Percentiles rank a stretch among this genome's conserved stretches.
Evolutionary conservation across 257 asterid species (phyloP).

Genomic region (Capsicum rhomboideum): DNA sequence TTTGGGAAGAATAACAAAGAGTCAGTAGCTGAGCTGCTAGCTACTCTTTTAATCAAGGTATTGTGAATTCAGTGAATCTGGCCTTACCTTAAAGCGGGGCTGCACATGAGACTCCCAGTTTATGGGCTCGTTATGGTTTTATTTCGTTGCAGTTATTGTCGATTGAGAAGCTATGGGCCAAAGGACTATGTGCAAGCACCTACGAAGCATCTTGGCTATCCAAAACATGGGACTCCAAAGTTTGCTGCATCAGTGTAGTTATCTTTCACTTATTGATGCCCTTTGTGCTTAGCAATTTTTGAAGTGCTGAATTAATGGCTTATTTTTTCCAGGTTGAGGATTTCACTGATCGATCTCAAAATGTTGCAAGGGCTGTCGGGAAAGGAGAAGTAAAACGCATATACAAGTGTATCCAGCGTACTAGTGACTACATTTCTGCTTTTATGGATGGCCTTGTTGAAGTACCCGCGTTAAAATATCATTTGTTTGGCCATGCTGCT

Average conservation of each 20-base stretch:
- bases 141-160: conserved; percentile 51
- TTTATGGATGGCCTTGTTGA: conserved; percentile 53
- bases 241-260: conserved; percentile 61
- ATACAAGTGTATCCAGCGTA: conserved; percentile 46
- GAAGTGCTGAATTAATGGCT: conserved; percentile 1
- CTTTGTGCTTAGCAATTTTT: neutral
- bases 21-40: conserved; percentile 75
- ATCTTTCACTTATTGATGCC: neutral
- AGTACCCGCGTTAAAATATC: conserved; percentile 31
- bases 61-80: neutral
- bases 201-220: conserved; percentile 65
- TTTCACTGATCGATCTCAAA: conserved; percentile 72
- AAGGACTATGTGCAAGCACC: conserved; percentile 78
- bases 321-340: conserved; percentile 62
- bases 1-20: conserved; percentile 62
- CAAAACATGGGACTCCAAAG: conserved; percentile 76
- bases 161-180: conserved; percentile 74
- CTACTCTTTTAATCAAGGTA: conserved; percentile 74
- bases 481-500: conserved; percentile 46
- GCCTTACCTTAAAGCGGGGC: neutral
- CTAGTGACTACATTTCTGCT: conserved; percentile 32
- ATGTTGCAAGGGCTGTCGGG: conserved; percentile 83
- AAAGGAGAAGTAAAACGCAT: conserved; percentile 50
- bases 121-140: neutral
- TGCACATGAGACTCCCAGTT: neutral